Base-by-base conservation (phyloP, 2,329 filamentous ascomycete species). In the Colletotrichum cordylinicola region DNA sequence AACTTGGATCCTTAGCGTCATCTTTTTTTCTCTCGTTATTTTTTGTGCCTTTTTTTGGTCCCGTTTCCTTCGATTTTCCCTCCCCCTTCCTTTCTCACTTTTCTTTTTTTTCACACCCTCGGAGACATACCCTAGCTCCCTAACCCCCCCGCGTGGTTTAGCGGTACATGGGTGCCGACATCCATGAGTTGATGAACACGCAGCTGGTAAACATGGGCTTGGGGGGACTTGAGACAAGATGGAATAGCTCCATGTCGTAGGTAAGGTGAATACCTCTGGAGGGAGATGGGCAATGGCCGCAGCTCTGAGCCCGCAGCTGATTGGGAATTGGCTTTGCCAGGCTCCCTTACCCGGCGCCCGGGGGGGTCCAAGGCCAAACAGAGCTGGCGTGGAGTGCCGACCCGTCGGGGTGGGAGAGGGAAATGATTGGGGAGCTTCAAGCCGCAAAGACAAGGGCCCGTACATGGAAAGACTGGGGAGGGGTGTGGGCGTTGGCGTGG, bases 301-400 rank as follows among this genome's bases (percentile, higher is more conserved):
- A 69, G 60, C 37, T 67, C 27, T 43, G 48, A 39, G 61, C 68
- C 48, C 67, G 21, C 48, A 62, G 73, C 58, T 76, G 74, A 76
- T 74, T 74, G 70, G 64, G 64, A 58, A 52, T 31, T 73, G 64
- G 35, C 64, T 68, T 52, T 58, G 37, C 70, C 58, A 74, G 70
- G 65, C 65, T 75, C 73, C 70, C 73, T 75, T 75, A 65, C 64
- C 70, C 58, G 58, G 70, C 39, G 58, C 29, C 70, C 64, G 74
- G 74, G 52, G 64, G 73, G 70, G 55, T 37, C 29, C 43, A 73
- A 68, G 58, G 18, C 70, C 43, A 76, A 68, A 69, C 70, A 61
- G 35, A 76, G 74, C 74, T 76, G 74, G 74, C 65, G 52, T 71
- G 72, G 71, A 76, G 74, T 76, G 74, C 74, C 74, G 74, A 76